phyloP scores from a whole-genome alignment of 2,329 filamentous ascomycete species.

The Aspergillus sp. region DNA sequence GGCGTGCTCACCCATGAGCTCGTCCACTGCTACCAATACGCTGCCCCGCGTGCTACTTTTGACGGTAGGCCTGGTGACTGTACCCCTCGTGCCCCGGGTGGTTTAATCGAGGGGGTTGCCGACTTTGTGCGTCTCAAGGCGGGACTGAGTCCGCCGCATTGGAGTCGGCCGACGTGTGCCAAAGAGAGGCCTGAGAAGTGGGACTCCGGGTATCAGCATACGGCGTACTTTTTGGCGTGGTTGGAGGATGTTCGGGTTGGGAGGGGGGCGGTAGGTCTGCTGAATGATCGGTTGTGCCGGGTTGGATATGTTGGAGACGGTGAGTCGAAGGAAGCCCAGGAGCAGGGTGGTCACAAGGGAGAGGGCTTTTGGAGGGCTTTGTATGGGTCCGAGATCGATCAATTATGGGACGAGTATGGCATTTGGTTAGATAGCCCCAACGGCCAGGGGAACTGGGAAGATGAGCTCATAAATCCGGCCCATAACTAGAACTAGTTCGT shows the following conservation, averaged over 20 bases:
- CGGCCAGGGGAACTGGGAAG: conserved; percentile 26
- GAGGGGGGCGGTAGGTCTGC: conserved; percentile 63
- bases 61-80: conserved; percentile 31
- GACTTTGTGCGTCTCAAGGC: conserved; percentile 85
- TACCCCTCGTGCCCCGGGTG: conserved; percentile 56
- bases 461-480: conserved; percentile 26
- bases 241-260: conserved; percentile 71
- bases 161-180: conserved; percentile 57
- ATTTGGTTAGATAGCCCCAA: conserved; percentile 43
- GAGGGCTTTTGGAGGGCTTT: conserved; percentile 46
- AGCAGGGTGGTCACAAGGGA: neutral
- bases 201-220: conserved; percentile 88
- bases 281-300: conserved; percentile 40
- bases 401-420: conserved; percentile 75
- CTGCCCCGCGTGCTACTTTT: conserved; percentile 51
- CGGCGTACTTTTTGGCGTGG: conserved; percentile 87
- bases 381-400: conserved; percentile 63
- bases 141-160: conserved; percentile 75
- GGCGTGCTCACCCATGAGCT: conserved; percentile 91
- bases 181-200: conserved; percentile 62
- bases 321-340: conserved; percentile 7
- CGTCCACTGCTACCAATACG: conserved; percentile 91
- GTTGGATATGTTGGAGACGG: conserved; percentile 36
- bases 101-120: conserved; percentile 85
- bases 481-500: neutral